Percentiles rank a stretch among this genome's conserved stretches.
phyloP scores from a whole-genome alignment of 2,329 filamentous ascomycete genomes.

The Harringtonia lauricola region DNA sequence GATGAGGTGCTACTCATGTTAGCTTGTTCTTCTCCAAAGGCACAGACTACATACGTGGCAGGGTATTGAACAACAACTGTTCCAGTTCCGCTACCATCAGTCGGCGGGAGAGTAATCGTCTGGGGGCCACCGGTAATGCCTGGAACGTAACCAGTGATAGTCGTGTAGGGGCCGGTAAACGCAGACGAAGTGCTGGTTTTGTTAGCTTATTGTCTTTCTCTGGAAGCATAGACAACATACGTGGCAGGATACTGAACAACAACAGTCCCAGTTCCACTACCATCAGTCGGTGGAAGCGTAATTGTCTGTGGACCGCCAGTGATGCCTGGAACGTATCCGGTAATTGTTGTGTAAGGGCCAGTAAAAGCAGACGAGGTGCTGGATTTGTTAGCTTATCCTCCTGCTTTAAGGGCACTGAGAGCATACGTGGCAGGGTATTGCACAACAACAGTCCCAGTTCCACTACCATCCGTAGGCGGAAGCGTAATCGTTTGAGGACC shows the following conservation, averaged over 20 bases:
- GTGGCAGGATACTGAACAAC: constrained; percentile 4
- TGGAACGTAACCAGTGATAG: not conserved
- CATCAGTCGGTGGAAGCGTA: constrained; percentile 20
- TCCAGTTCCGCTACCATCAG: constrained; percentile 41
- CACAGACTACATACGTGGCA: not conserved
- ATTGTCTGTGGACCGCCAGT: not conserved
- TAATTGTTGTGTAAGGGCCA: constrained; percentile 4
- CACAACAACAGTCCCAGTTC: constrained; percentile 20
- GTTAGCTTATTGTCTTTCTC: too few species aligned
- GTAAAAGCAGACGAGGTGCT: too few species aligned
- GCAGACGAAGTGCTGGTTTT: not conserved
- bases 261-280: constrained; percentile 36
- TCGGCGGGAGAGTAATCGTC: not conserved
- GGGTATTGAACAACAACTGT: constrained; percentile 8
- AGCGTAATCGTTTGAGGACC: not conserved
- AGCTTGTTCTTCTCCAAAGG: too few species aligned
- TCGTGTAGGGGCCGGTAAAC: constrained; percentile 6
- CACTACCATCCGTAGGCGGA: constrained; percentile 35
- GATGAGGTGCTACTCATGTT: not conserved
- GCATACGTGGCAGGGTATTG: not conserved
- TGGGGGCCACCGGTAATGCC: not conserved
- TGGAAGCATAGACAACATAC: not conserved
- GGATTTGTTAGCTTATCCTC: too few species aligned
- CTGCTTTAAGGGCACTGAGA: too few species aligned
- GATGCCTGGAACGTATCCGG: not conserved